phyloP scores from a whole-genome alignment of 441 rosid genomes.

The Erysimum cheiri region DNA sequence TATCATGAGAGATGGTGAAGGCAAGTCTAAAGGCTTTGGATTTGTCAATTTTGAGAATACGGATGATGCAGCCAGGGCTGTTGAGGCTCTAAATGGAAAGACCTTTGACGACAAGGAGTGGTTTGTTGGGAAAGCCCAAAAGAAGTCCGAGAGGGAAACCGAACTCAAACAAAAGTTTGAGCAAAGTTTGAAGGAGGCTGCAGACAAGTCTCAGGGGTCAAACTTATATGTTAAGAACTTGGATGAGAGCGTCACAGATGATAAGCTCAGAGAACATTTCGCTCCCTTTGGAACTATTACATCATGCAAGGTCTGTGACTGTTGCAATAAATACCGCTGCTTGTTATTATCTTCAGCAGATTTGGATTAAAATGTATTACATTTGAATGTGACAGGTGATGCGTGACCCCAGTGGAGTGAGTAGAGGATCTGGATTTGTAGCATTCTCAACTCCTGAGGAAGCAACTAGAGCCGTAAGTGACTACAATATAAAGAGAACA shows the following conservation, averaged over 20 bases:
- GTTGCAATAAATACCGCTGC: background rate
- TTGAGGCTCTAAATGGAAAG: constrained; percentile 68
- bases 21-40: constrained; percentile 77
- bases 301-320: constrained; percentile 67
- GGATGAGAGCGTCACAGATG: constrained; percentile 68
- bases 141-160: constrained; percentile 69
- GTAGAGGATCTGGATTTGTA: constrained; percentile 79
- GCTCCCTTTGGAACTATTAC: constrained; percentile 64
- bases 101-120: constrained; percentile 69
- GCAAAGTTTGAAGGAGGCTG: constrained; percentile 65
- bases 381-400: constrained; percentile 51
- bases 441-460: constrained; percentile 73
- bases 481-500: constrained; percentile 1
- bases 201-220: constrained; percentile 62
- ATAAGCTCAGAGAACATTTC: constrained; percentile 61
- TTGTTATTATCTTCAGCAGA: background rate
- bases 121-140: constrained; percentile 76
- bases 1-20: constrained; percentile 73
- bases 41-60: constrained; percentile 69
- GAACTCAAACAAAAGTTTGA: constrained; percentile 63
- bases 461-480: constrained; percentile 70
- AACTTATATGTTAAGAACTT: constrained; percentile 71
- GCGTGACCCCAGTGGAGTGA: constrained; percentile 68
- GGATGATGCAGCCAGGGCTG: constrained; percentile 68
- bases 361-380: constrained; percentile 2